Percentiles rank a stretch among this genome's conserved stretches.
Conservation (phyloP, 768 basidiomycete genomes). For the Porpolomopsis calyptriformis region DNA sequence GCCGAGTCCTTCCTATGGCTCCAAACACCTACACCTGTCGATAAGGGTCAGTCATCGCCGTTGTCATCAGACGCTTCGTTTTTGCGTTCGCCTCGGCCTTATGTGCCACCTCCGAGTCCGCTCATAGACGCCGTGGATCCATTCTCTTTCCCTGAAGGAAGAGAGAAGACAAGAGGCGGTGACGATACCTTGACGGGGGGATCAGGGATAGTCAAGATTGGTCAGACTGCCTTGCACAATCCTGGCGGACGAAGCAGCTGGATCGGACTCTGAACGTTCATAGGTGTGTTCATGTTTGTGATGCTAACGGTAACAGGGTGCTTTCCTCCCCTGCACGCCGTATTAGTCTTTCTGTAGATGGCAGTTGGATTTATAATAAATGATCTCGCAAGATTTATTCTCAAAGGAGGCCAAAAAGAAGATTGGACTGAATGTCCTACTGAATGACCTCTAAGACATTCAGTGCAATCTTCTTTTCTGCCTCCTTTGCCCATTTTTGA, state of each 20-base stretch:
- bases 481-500: too few relatives aligned
- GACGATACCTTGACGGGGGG: conserved; percentile 12
- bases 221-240: conserved; percentile 90
- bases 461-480: too few relatives aligned
- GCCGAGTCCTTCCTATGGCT: conserved; percentile 75
- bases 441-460: too few relatives aligned
- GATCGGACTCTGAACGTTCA: conserved; percentile 55
- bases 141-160: conserved; percentile 7
- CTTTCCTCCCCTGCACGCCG: too few relatives aligned
- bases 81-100: conserved; percentile 11
- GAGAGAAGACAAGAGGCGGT: conserved; percentile 6
- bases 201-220: conserved; percentile 71
- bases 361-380: too few relatives aligned
- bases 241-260: conserved; percentile 83
- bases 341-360: too few relatives aligned
- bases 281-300: too few relatives aligned
- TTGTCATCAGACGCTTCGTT: conserved; percentile 11
- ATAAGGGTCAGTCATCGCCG: background rate
- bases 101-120: conserved; percentile 44
- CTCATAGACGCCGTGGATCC: conserved; percentile 56
- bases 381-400: too few relatives aligned
- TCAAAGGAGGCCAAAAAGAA: too few relatives aligned
- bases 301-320: too few relatives aligned
- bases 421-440: too few relatives aligned
- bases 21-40: conserved; percentile 17